Evolutionary conservation across 495 filamentous ascomycete species (phyloP).

Genomic region (Cryomyces minteri): DNA sequence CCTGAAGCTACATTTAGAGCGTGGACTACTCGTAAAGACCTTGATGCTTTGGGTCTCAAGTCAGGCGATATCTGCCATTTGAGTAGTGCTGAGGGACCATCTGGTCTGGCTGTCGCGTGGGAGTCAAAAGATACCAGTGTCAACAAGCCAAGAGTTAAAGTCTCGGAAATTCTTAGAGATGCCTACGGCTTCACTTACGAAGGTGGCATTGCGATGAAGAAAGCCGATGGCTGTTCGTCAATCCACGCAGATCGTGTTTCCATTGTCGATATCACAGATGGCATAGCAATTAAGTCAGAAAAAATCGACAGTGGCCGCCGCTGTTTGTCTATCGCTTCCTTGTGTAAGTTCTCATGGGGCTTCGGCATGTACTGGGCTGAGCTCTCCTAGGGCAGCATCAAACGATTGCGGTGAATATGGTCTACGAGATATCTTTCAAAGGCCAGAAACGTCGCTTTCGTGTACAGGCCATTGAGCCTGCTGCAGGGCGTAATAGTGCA

Average conservation of each 20-base stretch:
- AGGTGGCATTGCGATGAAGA: slow-evolving; percentile 6
- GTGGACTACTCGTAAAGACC: slow-evolving; percentile 43
- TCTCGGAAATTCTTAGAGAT: slow-evolving; percentile 23
- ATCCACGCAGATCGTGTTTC: not conserved
- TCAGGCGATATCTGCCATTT: slow-evolving; percentile 27
- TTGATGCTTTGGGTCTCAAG: slow-evolving; percentile 39
- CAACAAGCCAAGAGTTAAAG: slow-evolving; percentile 17
- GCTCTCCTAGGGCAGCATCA: not conserved
- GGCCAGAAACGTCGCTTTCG: not conserved
- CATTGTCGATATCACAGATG: not conserved
- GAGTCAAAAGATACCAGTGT: not conserved
- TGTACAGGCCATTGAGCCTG: not conserved
- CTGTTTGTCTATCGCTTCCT: not conserved
- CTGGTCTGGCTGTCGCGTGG: not conserved
- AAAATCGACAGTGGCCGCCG: not conserved
- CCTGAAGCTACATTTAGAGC: slow-evolving; percentile 42
- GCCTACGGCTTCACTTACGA: slow-evolving; percentile 15
- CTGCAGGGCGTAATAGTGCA: not conserved
- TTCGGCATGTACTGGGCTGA: no score
- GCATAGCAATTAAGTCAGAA: not conserved
- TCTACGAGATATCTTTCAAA: not conserved
- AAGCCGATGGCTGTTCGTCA: not conserved
- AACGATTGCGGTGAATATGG: not conserved
- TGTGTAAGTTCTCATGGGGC: not conserved
- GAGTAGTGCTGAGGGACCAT: not conserved